Percentiles rank a stretch among this genome's conserved stretches.
Evolutionary conservation across 179 eudicot species (phyloP).

Genomic region (Camellia oleifera): DNA sequence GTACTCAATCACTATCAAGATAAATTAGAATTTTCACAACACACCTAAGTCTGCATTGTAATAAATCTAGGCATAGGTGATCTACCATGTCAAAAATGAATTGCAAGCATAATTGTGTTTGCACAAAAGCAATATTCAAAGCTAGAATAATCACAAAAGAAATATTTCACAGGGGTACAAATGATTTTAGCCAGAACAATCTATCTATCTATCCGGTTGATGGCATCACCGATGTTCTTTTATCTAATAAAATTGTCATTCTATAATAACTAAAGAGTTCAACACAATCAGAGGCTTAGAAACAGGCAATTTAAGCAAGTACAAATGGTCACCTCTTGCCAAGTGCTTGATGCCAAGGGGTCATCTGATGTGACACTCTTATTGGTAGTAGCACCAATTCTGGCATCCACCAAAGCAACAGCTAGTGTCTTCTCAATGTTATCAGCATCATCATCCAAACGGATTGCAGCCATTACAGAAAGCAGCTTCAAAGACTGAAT

Average conservation of each 20-base stretch:
- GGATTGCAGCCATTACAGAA: slow-evolving; percentile 79
- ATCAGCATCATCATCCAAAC: slow-evolving; percentile 77
- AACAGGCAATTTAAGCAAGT: background rate
- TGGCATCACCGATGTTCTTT: background rate
- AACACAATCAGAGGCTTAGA: slow-evolving; percentile 5
- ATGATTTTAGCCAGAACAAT: background rate
- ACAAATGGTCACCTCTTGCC: slow-evolving; percentile 72
- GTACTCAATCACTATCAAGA: background rate
- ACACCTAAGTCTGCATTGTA: background rate
- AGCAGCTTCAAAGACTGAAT: slow-evolving; percentile 58
- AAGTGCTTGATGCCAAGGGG: slow-evolving; percentile 89
- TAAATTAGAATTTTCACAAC: background rate
- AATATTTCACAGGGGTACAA: background rate
- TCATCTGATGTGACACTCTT: slow-evolving; percentile 51
- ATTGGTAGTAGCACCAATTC: slow-evolving; percentile 36
- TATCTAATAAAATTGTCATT: background rate
- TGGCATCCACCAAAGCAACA: slow-evolving; percentile 62
- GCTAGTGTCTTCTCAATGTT: slow-evolving; percentile 66
- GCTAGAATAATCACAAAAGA: background rate
- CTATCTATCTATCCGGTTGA: background rate
- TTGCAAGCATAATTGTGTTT: too few relatives aligned
- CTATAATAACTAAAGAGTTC: background rate
- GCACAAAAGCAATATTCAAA: background rate
- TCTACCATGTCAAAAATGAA: too few relatives aligned
- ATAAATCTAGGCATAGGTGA: background rate